Evolutionary conservation across 805 yeast species (phyloP).

Genomic region (Kodamaea hsintzibuensis): DNA sequence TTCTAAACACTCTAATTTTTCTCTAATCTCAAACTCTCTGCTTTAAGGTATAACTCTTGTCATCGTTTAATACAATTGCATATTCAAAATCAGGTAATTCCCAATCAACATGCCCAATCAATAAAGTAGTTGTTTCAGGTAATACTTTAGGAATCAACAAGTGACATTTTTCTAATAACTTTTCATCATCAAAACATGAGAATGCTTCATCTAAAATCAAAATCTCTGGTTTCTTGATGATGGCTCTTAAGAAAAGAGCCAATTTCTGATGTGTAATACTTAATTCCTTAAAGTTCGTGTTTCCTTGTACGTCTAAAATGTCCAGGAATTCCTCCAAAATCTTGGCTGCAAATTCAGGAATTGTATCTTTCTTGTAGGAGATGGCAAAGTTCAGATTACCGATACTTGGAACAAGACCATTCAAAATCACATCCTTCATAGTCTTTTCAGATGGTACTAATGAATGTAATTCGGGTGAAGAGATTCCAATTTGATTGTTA

Average conservation of each 20-base stretch:
- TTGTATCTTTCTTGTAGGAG: slow-evolving; percentile 33
- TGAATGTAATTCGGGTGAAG: slow-evolving; percentile 92
- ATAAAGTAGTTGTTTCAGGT: slow-evolving; percentile 60
- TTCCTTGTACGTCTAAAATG: slow-evolving; percentile 35
- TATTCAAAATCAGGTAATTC: slow-evolving; percentile 76
- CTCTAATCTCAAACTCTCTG: not conserved
- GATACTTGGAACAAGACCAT: slow-evolving; percentile 63
- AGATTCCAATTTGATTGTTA: slow-evolving; percentile 76
- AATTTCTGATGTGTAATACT: slow-evolving; percentile 76
- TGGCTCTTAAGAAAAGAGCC: slow-evolving; percentile 70
- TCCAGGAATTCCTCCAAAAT: slow-evolving; percentile 24
- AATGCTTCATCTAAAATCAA: slow-evolving; percentile 90
- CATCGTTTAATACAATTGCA: slow-evolving; percentile 25
- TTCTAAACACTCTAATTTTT: not conserved
- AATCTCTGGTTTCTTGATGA: slow-evolving; percentile 74
- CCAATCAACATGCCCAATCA: slow-evolving; percentile 79
- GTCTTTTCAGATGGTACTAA: slow-evolving; percentile 64
- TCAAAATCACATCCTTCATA: slow-evolving; percentile 58
- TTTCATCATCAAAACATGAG: slow-evolving; percentile 78
- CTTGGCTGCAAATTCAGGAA: slow-evolving; percentile 15
- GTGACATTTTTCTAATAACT: slow-evolving; percentile 35
- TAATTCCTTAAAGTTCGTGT: slow-evolving; percentile 51
- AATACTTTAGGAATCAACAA: slow-evolving; percentile 22
- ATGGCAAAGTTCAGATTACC: slow-evolving; percentile 58
- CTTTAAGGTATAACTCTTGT: slow-evolving; percentile 1